phyloP scores from a whole-genome alignment of 2,329 filamentous ascomycete species.

The Neobulgaria alba region DNA sequence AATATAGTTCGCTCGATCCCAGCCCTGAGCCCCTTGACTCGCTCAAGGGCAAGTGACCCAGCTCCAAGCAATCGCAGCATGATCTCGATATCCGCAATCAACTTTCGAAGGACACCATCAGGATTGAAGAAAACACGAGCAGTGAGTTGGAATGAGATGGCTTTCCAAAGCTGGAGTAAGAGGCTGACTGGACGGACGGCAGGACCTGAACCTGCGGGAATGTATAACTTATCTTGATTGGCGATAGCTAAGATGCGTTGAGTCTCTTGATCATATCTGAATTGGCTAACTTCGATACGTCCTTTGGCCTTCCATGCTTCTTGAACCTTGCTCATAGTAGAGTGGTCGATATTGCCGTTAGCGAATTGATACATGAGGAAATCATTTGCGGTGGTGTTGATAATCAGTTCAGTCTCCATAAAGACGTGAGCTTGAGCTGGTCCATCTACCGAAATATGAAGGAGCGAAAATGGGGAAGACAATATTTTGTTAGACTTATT shows the following conservation, averaged over 20 bases:
- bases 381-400: conserved; percentile 25
- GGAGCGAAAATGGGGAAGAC: not conserved
- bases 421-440: conserved; percentile 24
- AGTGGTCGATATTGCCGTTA: conserved; percentile 23
- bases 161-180: conserved; percentile 40
- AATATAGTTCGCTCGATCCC: too few species aligned
- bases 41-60: too few species aligned
- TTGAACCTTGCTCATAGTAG: conserved; percentile 25
- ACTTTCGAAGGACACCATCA: conserved; percentile 39
- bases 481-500: not conserved
- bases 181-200: conserved; percentile 31
- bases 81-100: conserved; percentile 39
- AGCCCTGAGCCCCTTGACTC: too few species aligned
- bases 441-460: not conserved
- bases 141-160: conserved; percentile 37
- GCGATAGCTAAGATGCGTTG: conserved; percentile 38
- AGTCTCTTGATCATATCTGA: conserved; percentile 42
- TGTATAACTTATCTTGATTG: conserved; percentile 37
- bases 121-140: conserved; percentile 41
- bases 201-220: conserved; percentile 29
- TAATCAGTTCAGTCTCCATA: conserved; percentile 27
- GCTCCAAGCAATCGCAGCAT: conserved; percentile 39
- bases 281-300: conserved; percentile 39
- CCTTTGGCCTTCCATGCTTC: conserved; percentile 36
- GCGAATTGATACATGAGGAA: conserved; percentile 28